Conservation (phyloP, 2,329 filamentous ascomycete genomes). For the Zymoseptoria tritici region DNA sequence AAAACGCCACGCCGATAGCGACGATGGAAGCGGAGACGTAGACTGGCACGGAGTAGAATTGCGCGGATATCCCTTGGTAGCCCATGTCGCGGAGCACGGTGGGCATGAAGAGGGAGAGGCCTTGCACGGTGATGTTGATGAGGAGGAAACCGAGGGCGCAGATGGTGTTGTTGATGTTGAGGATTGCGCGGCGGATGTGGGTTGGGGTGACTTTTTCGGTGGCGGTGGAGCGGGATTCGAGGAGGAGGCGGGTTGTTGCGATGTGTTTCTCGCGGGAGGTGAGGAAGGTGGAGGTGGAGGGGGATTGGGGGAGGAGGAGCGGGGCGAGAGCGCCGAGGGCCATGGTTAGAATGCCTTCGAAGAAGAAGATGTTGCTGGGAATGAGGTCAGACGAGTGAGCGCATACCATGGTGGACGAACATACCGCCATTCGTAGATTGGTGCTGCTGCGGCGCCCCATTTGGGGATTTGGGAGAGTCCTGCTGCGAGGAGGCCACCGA, state of each 20-base stretch:
- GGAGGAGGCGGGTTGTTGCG: conserved; percentile 44
- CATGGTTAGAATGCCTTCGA: conserved; percentile 51
- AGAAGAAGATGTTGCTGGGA: conserved; percentile 52
- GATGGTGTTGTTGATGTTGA: conserved; percentile 53
- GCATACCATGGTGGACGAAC: background rate
- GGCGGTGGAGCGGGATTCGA: conserved; percentile 42
- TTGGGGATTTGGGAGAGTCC: conserved; percentile 43
- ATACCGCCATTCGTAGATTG: conserved; percentile 44
- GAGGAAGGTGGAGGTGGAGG: conserved; percentile 44
- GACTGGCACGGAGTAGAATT: conserved; percentile 36
- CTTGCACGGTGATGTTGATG: conserved; percentile 53
- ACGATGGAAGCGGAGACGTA: conserved; percentile 28
- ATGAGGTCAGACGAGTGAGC: no score
- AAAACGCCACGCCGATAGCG: conserved; percentile 18
- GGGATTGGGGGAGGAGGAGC: conserved; percentile 46
- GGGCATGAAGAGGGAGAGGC: conserved; percentile 35
- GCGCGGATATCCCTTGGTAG: conserved; percentile 48
- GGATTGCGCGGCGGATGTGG: conserved; percentile 46
- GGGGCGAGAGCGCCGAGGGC: conserved; percentile 42
- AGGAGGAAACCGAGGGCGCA: conserved; percentile 53
- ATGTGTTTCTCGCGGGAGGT: conserved; percentile 49
- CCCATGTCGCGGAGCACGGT: conserved; percentile 57
- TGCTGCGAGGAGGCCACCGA: conserved; percentile 18
- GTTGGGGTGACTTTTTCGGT: conserved; percentile 42
- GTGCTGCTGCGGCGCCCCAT: conserved; percentile 42